Conservation (phyloP, 2,329 filamentous ascomycete genomes). For the Malbranchea cinnamomea region DNA sequence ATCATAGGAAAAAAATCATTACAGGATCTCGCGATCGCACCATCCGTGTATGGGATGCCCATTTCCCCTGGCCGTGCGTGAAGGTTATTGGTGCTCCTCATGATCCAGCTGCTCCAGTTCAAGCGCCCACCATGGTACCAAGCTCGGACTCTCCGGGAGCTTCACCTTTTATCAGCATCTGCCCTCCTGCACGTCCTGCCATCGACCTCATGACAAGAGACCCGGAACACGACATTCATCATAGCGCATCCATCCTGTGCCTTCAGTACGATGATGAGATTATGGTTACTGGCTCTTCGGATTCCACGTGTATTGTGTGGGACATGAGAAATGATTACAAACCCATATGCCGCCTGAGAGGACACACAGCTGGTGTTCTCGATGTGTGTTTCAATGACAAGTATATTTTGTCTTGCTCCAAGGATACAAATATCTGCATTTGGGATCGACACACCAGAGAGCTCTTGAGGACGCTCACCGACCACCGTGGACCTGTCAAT, state of each 20-base stretch:
- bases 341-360: conserved; percentile 61
- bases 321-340: conserved; percentile 63
- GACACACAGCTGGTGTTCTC: conserved; percentile 76
- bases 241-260: conserved; percentile 86
- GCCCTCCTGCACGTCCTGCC: conserved; percentile 35
- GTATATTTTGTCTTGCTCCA: conserved; percentile 93
- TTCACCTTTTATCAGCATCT: conserved; percentile 33
- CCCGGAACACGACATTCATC: conserved; percentile 40
- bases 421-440: conserved; percentile 84
- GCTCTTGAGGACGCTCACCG: conserved; percentile 63
- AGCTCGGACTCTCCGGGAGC: conserved; percentile 25
- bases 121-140: conserved; percentile 36
- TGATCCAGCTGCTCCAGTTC: conserved; percentile 18
- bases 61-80: conserved; percentile 62
- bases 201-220: conserved; percentile 35
- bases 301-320: conserved; percentile 83
- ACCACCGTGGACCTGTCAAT: conserved; percentile 86
- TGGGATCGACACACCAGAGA: conserved; percentile 75
- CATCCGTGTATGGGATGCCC: conserved; percentile 90
- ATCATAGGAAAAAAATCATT: conserved; percentile 75
- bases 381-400: conserved; percentile 86
- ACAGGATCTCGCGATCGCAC: conserved; percentile 92
- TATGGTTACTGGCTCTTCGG: conserved; percentile 87
- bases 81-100: conserved; percentile 69
- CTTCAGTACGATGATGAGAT: conserved; percentile 88